phyloP scores from a whole-genome alignment of 768 basidiomycete genomes.

The Asterophora parasitica region DNA sequence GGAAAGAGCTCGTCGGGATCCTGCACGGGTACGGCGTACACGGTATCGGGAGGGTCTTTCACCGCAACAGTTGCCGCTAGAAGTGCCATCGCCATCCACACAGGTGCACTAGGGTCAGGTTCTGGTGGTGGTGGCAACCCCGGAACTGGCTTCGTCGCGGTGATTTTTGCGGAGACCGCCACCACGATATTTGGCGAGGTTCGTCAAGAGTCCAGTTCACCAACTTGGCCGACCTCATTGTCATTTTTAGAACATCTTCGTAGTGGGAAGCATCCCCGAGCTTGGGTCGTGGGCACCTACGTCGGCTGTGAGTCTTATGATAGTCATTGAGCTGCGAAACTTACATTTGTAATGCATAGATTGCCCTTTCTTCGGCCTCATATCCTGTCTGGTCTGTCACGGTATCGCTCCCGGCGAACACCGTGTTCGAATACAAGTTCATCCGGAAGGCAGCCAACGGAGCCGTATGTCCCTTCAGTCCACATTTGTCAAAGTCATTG shows the following conservation, averaged over 20 bases:
- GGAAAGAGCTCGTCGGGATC: slow-evolving; percentile 34
- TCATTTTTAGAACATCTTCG: slow-evolving; percentile 49
- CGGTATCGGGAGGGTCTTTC: slow-evolving; percentile 47
- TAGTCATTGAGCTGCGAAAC: not conserved
- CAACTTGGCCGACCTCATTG: not conserved
- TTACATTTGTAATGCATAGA: slow-evolving; percentile 23
- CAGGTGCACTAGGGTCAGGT: slow-evolving; percentile 33
- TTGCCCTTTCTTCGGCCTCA: slow-evolving; percentile 44
- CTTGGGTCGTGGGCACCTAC: slow-evolving; percentile 48
- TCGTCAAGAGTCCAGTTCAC: not conserved
- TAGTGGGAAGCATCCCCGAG: slow-evolving; percentile 52
- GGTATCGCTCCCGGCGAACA: slow-evolving; percentile 44
- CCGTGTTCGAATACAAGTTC: slow-evolving; percentile 55
- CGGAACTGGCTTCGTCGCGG: slow-evolving; percentile 24
- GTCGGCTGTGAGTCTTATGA: slow-evolving; percentile 33
- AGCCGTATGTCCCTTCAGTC: slow-evolving; percentile 31
- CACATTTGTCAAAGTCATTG: not conserved
- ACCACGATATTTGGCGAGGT: slow-evolving; percentile 58
- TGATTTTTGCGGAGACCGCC: slow-evolving; percentile 50
- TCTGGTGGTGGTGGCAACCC: slow-evolving; percentile 12
- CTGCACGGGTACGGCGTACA: slow-evolving; percentile 51
- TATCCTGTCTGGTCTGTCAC: slow-evolving; percentile 55
- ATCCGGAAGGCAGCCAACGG: slow-evolving; percentile 51
- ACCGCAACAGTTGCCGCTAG: slow-evolving; percentile 45
- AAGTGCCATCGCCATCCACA: slow-evolving; percentile 54